These are phyloP conservation scores for Cubamyces sp. DNA, from an alignment of 768 basidiomycete species.

Conservation along the genomic window DNA sequence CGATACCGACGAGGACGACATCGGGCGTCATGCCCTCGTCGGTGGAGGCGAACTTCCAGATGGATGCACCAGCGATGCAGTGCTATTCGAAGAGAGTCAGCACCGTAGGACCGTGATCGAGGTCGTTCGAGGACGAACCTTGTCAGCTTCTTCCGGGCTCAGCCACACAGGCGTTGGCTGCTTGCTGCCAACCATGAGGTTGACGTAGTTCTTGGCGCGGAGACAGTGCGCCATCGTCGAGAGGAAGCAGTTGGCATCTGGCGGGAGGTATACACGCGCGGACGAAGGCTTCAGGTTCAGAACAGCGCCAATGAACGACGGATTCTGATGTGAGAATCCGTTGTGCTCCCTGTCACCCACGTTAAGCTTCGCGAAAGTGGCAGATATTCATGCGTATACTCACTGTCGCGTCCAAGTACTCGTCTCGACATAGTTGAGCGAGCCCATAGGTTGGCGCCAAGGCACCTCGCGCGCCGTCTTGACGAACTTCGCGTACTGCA, in stretches of 20 bases:
- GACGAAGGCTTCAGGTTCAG: conserved; percentile 72
- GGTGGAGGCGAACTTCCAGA: conserved; percentile 83
- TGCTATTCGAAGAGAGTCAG: conserved; percentile 46
- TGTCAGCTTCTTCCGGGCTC: conserved; percentile 72
- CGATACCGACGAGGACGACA: conserved; percentile 84
- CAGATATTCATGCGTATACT: background rate
- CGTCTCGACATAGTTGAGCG: conserved; percentile 87
- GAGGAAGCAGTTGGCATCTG: conserved; percentile 89
- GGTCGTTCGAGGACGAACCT: conserved; percentile 40
- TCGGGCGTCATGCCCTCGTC: conserved; percentile 75
- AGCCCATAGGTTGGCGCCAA: conserved; percentile 74
- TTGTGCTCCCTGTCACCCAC: conserved; percentile 60
- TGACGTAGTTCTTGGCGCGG: conserved; percentile 82
- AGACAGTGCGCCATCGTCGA: conserved; percentile 85
- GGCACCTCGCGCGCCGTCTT: conserved; percentile 74
- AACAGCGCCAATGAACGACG: conserved; percentile 85
- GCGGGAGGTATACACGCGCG: conserved; percentile 82
- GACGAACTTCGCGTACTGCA: conserved; percentile 85
- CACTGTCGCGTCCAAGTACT: conserved; percentile 80
- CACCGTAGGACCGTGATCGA: too few relatives aligned
- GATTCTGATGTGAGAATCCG: conserved; percentile 89
- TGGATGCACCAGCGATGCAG: conserved; percentile 84
- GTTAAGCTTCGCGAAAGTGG: background rate
- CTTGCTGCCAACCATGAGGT: conserved; percentile 89
- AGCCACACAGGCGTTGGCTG: conserved; percentile 82